Base-by-base conservation (phyloP, 441 rosid genomes). In the Hura crepitans region DNA sequence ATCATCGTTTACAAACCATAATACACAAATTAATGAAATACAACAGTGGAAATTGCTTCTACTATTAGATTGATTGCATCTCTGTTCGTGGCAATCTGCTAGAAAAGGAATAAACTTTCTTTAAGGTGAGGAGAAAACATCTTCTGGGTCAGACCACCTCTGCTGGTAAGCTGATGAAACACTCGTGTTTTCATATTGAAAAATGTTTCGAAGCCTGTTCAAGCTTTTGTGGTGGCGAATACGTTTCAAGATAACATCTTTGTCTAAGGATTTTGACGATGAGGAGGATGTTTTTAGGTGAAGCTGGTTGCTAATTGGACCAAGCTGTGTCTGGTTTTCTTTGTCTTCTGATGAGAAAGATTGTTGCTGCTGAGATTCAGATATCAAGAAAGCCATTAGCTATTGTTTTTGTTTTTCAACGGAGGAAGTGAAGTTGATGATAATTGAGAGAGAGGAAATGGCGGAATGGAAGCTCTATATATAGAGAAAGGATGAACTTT, bases 41-140 rank as follows among this genome's bases (percentile, higher is more conserved):
- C 11, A 42, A 6, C 7, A 10, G 42, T 37, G 42, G 8, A 37
- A 37, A n/a, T n/a, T n/a, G n/a, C n/a, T n/a, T n/a, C n/a, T n/a
- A n/a, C n/a, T n/a, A n/a, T 1, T 37, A 37, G 42, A 37, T 37
- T 37, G 42, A 37, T 10, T 37, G 3, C 42, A n/a, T 37, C 0
- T 13, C n/a, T n/a, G n/a, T n/a, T n/a, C n/a, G n/a, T n/a, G n/a
- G n/a, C n/a, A n/a, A n/a, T n/a, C n/a, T n/a, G n/a, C n/a, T n/a
- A n/a, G n/a, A n/a, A n/a, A n/a, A n/a, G n/a, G n/a, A n/a, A n/a
- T n/a, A n/a, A n/a, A n/a, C n/a, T 42, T 42, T 42, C 2, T 12
- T 83, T 77, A 86, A 8, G 91, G 88, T 43, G 77, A 80, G 15
- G 85, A 83, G 78, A 86, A 86, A 18, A 73, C 76, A 59, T 86